phyloP scores from a whole-genome alignment of 768 basidiomycete genomes.

The Serendipita vermifera region DNA sequence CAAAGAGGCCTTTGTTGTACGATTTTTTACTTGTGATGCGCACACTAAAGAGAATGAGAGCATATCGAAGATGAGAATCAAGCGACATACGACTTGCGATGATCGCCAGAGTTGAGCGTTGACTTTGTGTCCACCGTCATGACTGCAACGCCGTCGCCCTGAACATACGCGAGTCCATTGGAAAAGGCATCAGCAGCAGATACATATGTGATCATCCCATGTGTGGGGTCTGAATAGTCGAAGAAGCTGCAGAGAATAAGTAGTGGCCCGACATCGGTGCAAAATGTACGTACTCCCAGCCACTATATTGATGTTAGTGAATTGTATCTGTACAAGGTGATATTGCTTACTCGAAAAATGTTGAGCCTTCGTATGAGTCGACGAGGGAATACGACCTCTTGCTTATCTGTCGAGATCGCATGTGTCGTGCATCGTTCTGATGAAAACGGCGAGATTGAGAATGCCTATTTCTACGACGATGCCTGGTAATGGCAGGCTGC shows the following conservation, averaged over 20 bases:
- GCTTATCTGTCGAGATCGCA: no score
- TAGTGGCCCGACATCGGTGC: constrained; percentile 58
- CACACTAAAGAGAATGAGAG: constrained; percentile 31
- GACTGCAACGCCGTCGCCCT: constrained; percentile 41
- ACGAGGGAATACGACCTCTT: constrained; percentile 25
- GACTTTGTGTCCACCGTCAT: constrained; percentile 51
- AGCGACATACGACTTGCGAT: constrained; percentile 38
- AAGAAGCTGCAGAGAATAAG: constrained; percentile 32
- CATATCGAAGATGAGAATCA: neutral
- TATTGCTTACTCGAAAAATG: constrained; percentile 43
- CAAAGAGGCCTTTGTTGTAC: constrained; percentile 57
- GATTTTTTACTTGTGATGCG: constrained; percentile 52
- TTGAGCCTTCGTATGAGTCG: constrained; percentile 36
- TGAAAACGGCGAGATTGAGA: no score
- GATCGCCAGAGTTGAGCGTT: constrained; percentile 34
- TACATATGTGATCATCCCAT: constrained; percentile 54
- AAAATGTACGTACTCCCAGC: constrained; percentile 3
- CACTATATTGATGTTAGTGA: neutral
- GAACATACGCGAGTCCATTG: constrained; percentile 48
- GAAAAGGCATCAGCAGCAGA: constrained; percentile 33
- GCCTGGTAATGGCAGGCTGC: no score
- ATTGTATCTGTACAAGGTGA: neutral
- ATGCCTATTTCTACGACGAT: no score
- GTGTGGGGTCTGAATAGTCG: constrained; percentile 49
- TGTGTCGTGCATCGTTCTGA: no score